These are phyloP conservation scores for Nevesoporus exiguus DNA, from an alignment of 768 basidiomycete species.

Conservation along the genomic window DNA sequence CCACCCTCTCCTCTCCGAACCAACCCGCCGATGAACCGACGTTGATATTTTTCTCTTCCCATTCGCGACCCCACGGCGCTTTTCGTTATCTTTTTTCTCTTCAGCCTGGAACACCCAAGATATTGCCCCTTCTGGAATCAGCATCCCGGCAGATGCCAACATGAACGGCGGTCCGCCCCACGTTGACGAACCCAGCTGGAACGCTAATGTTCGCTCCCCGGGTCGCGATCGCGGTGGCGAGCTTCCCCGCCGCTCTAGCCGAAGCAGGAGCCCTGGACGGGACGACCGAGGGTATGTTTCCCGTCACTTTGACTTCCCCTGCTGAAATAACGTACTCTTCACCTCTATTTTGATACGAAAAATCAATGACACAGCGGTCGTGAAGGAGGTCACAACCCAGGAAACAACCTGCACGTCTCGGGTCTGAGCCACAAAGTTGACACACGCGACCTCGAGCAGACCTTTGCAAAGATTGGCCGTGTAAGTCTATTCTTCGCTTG, in stretches of 20 bases:
- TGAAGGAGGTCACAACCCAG: slow-evolving; percentile 48
- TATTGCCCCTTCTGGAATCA: slow-evolving; percentile 70
- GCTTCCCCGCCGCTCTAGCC: slow-evolving; percentile 62
- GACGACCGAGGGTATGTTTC: slow-evolving; percentile 53
- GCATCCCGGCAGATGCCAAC: slow-evolving; percentile 58
- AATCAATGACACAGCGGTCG: slow-evolving; percentile 11
- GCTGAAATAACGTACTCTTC: background rate
- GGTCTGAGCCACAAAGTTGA: slow-evolving; percentile 61
- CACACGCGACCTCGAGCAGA: slow-evolving; percentile 82
- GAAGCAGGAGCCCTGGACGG: slow-evolving; percentile 75
- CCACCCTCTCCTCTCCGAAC: slow-evolving; percentile 20
- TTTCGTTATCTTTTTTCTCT: slow-evolving; percentile 17
- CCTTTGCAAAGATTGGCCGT: slow-evolving; percentile 85
- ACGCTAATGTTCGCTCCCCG: slow-evolving; percentile 42
- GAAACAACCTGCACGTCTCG: slow-evolving; percentile 65
- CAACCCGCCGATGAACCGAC: slow-evolving; percentile 35
- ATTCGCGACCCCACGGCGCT: slow-evolving; percentile 21
- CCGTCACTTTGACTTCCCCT: background rate
- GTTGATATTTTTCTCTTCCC: slow-evolving; percentile 41
- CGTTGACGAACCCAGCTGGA: slow-evolving; percentile 59
- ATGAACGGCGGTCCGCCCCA: slow-evolving; percentile 44
- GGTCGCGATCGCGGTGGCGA: slow-evolving; percentile 41
- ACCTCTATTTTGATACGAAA: background rate
- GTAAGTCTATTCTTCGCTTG: slow-evolving; percentile 40
- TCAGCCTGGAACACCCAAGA: slow-evolving; percentile 86